Evolutionary conservation across 108 stramenopile genomes (phyloP).

Genomic region (Schizochytrium sp.): DNA sequence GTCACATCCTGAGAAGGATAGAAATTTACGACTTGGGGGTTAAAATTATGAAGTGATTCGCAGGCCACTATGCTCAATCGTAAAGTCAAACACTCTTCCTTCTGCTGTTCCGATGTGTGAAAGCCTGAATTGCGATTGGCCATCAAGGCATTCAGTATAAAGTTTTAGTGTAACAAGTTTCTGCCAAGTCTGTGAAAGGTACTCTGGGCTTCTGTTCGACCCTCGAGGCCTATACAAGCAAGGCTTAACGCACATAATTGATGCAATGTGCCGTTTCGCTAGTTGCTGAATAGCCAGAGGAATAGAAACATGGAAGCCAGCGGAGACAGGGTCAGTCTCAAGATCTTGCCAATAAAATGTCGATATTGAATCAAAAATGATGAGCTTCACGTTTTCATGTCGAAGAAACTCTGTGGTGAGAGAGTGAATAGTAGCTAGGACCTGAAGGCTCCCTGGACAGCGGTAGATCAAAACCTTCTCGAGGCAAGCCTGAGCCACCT

Average conservation of each 20-base stretch:
- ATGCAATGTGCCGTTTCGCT: slow-evolving; percentile 3
- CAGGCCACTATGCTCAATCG: background rate
- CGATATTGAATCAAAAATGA: background rate
- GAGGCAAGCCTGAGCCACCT: slow-evolving; percentile 20
- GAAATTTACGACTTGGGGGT: background rate
- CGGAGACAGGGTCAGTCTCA: slow-evolving; percentile 21
- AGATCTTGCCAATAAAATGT: slow-evolving; percentile 30
- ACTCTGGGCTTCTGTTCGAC: slow-evolving; percentile 16
- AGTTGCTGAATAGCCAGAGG: slow-evolving; percentile 51
- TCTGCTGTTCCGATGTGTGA: background rate
- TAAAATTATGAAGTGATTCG: background rate
- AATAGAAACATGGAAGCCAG: slow-evolving; percentile 45
- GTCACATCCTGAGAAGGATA: too few relatives aligned
- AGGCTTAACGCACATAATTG: slow-evolving; percentile 30
- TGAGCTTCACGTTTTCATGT: background rate
- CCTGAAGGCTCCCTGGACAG: slow-evolving; percentile 28
- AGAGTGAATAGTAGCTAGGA: slow-evolving; percentile 15
- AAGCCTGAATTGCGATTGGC: background rate
- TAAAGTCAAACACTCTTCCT: slow-evolving; percentile 1
- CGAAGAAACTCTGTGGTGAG: slow-evolving; percentile 19
- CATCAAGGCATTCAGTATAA: slow-evolving; percentile 21
- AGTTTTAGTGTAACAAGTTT: slow-evolving; percentile 21
- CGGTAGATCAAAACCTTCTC: slow-evolving; percentile 7
- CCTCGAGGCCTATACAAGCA: slow-evolving; percentile 10
- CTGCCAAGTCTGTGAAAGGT: slow-evolving; percentile 55